phyloP scores from a whole-genome alignment of 2,329 filamentous ascomycete genomes.

The Saccharata proteae region DNA sequence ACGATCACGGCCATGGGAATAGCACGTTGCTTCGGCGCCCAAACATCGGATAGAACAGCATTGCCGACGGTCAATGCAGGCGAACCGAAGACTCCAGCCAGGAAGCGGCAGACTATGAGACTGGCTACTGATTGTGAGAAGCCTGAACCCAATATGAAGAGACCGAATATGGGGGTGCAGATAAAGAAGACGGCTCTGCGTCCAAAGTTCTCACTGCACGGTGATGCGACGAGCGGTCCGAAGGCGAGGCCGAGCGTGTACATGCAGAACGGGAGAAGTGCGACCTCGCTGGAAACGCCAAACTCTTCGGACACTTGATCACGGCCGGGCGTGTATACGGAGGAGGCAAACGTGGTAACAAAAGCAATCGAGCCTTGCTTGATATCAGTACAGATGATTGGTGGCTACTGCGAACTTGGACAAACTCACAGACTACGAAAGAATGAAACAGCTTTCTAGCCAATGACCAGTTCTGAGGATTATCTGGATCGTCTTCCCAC shows the following conservation, averaged over 20 bases:
- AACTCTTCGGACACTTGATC: slow-evolving; percentile 11
- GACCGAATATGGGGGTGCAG: slow-evolving; percentile 51
- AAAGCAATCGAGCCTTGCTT: slow-evolving; percentile 5
- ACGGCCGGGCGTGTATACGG: slow-evolving; percentile 9
- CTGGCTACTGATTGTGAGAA: slow-evolving; percentile 53
- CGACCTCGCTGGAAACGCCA: slow-evolving; percentile 11
- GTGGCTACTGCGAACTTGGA: slow-evolving; percentile 34
- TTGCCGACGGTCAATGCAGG: slow-evolving; percentile 25
- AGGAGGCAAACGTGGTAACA: slow-evolving; percentile 7
- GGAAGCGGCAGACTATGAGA: slow-evolving; percentile 53
- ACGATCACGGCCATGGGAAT: slow-evolving; percentile 20
- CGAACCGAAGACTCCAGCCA: slow-evolving; percentile 20
- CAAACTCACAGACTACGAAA: slow-evolving; percentile 2
- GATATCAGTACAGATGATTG: slow-evolving; percentile 44
- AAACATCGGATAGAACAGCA: slow-evolving; percentile 27
- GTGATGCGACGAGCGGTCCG: slow-evolving; percentile 60
- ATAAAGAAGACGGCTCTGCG: slow-evolving; percentile 58
- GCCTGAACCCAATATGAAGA: slow-evolving; percentile 31
- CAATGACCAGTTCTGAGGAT: slow-evolving; percentile 58
- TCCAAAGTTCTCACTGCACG: slow-evolving; percentile 59
- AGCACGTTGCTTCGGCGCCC: slow-evolving; percentile 18
- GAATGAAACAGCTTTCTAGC: slow-evolving; percentile 44
- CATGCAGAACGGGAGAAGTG: slow-evolving; percentile 14
- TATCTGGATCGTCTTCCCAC: slow-evolving; percentile 57
- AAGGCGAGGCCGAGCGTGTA: slow-evolving; percentile 43